Base-by-base conservation (phyloP, 306 rosid genomes). In the Begonia fuchsioides region DNA sequence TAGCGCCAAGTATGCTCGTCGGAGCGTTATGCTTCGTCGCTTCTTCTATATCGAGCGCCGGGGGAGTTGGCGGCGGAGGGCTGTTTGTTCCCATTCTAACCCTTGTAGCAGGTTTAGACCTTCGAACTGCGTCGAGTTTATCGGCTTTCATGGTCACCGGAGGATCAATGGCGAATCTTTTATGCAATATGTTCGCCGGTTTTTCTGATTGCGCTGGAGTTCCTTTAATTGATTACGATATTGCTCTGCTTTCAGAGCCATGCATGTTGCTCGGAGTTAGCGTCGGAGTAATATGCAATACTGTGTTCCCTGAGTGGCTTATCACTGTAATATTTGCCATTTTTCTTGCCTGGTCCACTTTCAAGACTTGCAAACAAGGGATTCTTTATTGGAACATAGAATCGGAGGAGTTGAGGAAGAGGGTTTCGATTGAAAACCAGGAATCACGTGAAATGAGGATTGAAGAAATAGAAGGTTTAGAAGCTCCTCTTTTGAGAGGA, bases 91-190 rank as follows among this genome's bases (percentile, higher is more conserved):
- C 94, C 1, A 79, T 87, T 32, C 53, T 87, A 13, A 72, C 82
- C 2, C 60, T 87, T 50, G 69, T 77, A 13, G 78, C 87, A 6
- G 76, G 84, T 11, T 15, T 82, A 1, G 96, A 87, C 76, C 94
- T 82, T 59, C 77, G 78, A 76, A 68, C 76, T 45, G 96, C 96
- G 50, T 87, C 96, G 0, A 70, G 78, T 20, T 59, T 87, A 18
- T 79, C 96, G 3, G 94, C 96, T 59, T 87, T 82, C 57, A 82
- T 87, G 92, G 96, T 86, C 74, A 82, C 96, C 0, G 96, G 96
- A 20, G 90, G 94, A 17, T 82, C 94, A 17, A n/a, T 67, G 38
- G 90, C 96, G 15, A 87, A 87, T 67, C 84, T 87, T 12, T 32
- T 75, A 8, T 72, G 48, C 68, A 72, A 75, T 65, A 39, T 86